A percentile compares a stretch with the other conserved stretches of the same genome.
Conservation (phyloP, 192 early-diverging fungal species). For the Coemansia sp. region DNA sequence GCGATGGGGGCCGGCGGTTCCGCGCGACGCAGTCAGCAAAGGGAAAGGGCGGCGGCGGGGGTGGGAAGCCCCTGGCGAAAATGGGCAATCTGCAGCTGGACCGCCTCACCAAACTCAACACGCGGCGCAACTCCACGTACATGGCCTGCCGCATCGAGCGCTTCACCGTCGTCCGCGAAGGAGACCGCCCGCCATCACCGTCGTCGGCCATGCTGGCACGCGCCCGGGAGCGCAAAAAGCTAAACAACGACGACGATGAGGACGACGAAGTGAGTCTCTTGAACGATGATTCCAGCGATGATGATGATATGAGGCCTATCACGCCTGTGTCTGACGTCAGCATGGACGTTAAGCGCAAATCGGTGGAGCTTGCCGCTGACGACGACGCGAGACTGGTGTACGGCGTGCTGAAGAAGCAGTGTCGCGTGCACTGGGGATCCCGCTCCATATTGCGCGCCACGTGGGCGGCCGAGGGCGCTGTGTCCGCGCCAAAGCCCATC, state of each 20-base stretch:
- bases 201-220: constrained; percentile 40
- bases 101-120: constrained; percentile 52
- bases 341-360: constrained; percentile 22
- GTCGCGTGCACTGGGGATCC: constrained; percentile 32
- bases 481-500: background rate
- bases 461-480: background rate
- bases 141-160: constrained; percentile 43
- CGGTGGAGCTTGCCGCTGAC: constrained; percentile 4
- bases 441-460: constrained; percentile 18
- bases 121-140: constrained; percentile 44
- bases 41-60: background rate
- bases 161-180: constrained; percentile 14
- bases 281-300: background rate
- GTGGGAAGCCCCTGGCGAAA: constrained; percentile 16
- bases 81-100: constrained; percentile 49
- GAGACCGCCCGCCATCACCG: constrained; percentile 38
- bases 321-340: background rate
- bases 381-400: too few species aligned
- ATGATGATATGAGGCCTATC: constrained; percentile 10
- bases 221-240: constrained; percentile 19
- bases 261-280: background rate
- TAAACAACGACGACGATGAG: background rate
- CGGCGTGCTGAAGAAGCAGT: background rate
- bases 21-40: constrained; percentile 20
- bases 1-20: constrained; percentile 13